Evolutionary conservation across 2,329 filamentous ascomycete genomes (phyloP).

Genomic region (Aspergillus caelatus): DNA sequence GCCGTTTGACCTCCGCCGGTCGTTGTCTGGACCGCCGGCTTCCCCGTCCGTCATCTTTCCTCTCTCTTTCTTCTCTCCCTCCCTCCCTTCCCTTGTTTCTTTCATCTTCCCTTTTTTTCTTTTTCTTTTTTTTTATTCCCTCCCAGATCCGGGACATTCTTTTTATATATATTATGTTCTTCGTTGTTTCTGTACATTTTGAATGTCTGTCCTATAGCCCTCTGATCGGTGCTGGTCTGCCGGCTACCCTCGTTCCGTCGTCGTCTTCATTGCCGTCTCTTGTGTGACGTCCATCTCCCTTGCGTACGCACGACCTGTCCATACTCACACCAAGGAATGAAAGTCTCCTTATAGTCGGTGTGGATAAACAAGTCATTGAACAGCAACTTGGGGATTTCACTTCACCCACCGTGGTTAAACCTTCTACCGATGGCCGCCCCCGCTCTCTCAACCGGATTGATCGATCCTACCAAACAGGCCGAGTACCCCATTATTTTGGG

Average conservation of each 20-base stretch:
- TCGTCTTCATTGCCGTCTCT: constrained; percentile 7
- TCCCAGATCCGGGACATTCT: not conserved
- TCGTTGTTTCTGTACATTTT: constrained; percentile 4
- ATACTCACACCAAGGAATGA: constrained; percentile 18
- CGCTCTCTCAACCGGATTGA: constrained; percentile 35
- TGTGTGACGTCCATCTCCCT: constrained; percentile 25
- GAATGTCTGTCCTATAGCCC: constrained; percentile 4
- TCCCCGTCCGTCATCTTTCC: constrained; percentile 15
- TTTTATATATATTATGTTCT: constrained; percentile 2
- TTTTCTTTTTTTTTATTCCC: constrained; percentile 4
- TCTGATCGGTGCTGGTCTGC: constrained; percentile 17
- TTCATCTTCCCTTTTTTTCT: constrained; percentile 6
- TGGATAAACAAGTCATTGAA: constrained; percentile 12
- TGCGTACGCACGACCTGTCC: constrained; percentile 16
- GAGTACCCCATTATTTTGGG: constrained; percentile 52
- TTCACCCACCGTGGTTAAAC: constrained; percentile 4
- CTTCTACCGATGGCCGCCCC: constrained; percentile 35
- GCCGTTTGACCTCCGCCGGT: constrained; percentile 17
- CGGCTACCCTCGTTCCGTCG: constrained; percentile 6
- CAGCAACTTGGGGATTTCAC: constrained; percentile 3
- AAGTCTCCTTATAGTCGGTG: constrained; percentile 7
- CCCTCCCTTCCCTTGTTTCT: not conserved
- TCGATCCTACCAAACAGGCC: constrained; percentile 49
- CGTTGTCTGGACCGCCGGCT: constrained; percentile 21
- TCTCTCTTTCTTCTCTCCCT: constrained; percentile 9